Base-by-base conservation (phyloP, 1,139 yeast species). In the Ashbya aceris region DNA sequence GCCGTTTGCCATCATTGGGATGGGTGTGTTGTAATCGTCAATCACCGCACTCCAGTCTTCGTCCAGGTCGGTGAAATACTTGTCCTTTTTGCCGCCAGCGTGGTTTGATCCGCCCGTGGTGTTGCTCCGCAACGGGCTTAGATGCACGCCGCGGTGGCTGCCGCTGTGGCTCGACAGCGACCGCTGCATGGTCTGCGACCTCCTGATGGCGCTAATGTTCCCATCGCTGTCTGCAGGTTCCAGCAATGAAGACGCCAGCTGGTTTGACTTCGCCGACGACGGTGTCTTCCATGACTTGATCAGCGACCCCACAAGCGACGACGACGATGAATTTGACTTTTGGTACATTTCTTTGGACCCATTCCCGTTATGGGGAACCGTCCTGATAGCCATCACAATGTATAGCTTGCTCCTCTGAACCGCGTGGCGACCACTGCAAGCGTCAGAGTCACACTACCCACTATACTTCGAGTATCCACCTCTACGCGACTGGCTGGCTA, bases 1-100 rank as follows among this genome's bases (percentile, higher is more conserved):
- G 40, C 65, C 49, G 61, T 66, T 56, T 66, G 62, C 38, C 57
- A 55, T 45, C 64, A 66, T 49, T 70, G 82, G 63, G 8, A 60
- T 60, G 8, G 65, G 65, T 53, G 53, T 55, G 40, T 59, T 59
- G 39, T 56, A 59, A 42, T 61, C 64, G 49, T 82, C 86, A 36
- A 86, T 70, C 32, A 79, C 83, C 4, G 95, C 93, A 58, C 86
- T 89, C 96, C 96, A 87, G 61, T 86, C 96, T 54, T 83, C 95
- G 58, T 86, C 96, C 39, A 79, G 62, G 55, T 84, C 95, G 14
- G 74, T 65, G 51, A 76, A 78, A 43, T 60, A 64, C 31, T 50
- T 55, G 23, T 61, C 59, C 46, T 44, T 60, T 49, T 26, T 60
- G 55, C 11, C 57, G 46, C 6, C 46, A 29, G 11, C 44, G 32